Percentiles rank a stretch among this genome's conserved stretches.
Conservation (phyloP, 371 early-diverging fungal genomes). For the Actinomortierella wolfii region DNA sequence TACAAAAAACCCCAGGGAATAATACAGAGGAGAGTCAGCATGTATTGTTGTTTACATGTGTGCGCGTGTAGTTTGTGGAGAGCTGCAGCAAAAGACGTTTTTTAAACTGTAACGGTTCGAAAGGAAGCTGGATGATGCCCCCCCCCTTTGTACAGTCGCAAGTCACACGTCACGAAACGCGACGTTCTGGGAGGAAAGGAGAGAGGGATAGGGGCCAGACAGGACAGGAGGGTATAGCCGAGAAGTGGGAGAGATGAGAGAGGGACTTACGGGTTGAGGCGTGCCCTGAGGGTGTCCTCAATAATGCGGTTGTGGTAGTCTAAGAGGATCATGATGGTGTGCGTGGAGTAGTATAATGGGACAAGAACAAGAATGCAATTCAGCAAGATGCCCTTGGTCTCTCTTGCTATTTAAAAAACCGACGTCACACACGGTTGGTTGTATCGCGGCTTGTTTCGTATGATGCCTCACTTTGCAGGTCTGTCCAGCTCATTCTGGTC, state of each 20-base stretch:
- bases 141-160: too few relatives aligned
- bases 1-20: constrained; percentile 5
- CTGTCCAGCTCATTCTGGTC: too few relatives aligned
- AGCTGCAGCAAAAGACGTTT: background rate
- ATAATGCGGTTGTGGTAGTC: constrained; percentile 74
- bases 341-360: background rate
- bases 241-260: constrained; percentile 30
- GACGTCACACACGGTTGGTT: too few relatives aligned
- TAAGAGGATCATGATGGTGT: constrained; percentile 62
- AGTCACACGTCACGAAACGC: too few relatives aligned
- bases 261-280: constrained; percentile 59
- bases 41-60: background rate
- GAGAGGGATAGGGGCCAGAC: constrained; percentile 29
- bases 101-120: background rate
- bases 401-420: too few relatives aligned
- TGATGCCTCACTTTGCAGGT: too few relatives aligned
- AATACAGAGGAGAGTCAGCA: background rate
- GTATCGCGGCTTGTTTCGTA: too few relatives aligned
- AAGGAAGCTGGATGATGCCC: too few relatives aligned
- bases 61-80: constrained; percentile 1
- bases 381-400: too few relatives aligned
- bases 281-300: constrained; percentile 60
- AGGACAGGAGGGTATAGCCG: constrained; percentile 45
- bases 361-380: too few relatives aligned
- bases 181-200: background rate